Evolutionary conservation across 352 stramenopile genomes (phyloP), one percentile per base, ranked within the genome.

Genomic region (Phytophthora macrochlamydospora): DNA sequence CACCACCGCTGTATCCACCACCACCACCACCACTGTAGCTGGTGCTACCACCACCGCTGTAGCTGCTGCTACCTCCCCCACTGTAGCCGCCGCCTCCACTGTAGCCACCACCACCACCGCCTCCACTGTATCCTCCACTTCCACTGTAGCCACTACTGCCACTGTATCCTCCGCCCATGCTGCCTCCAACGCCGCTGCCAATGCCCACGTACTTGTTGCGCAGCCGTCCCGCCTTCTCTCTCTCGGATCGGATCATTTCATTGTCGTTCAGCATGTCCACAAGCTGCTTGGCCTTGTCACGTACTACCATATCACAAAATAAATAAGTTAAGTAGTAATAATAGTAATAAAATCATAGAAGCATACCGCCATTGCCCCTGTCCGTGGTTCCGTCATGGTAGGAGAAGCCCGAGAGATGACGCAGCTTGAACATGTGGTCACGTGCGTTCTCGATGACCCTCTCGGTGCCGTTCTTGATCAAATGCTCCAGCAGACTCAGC

Each of bases 391-490:
- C 89, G 32, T 97, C 87, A 56, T 97, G 88, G 72, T 94, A 97
- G 14, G 88, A 95, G 67, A 97, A 97, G 59, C 92, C 85, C 46
- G 83, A 92, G 58, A 97, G 75, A 42, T 91, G 80, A 9, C 89
- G 87, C 24, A 97, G 75, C 75, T 95, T 95, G 70, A 95, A 95
- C 85, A 98, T 98, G 78, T 98, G 94, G 67, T 98, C 91, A 11
- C 93, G 83, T 8, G 93, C 91, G 75, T 99, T 98, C 68, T 99
- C 98, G 30, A 99, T 97, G 40, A 98, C 97, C 32, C 97, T 89
- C 76, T 99, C 97, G 32, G 92, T 97, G 38, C 97, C 98, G 71
- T 99, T 99, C 80, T 99, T 99, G 61, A 99, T 84, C 43, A 99
- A 79, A 74, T 99, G 95, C 45, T 99, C 98, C 50, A 99, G 66